Conservation (phyloP, 768 basidiomycete species). For the Suillus placidus region DNA sequence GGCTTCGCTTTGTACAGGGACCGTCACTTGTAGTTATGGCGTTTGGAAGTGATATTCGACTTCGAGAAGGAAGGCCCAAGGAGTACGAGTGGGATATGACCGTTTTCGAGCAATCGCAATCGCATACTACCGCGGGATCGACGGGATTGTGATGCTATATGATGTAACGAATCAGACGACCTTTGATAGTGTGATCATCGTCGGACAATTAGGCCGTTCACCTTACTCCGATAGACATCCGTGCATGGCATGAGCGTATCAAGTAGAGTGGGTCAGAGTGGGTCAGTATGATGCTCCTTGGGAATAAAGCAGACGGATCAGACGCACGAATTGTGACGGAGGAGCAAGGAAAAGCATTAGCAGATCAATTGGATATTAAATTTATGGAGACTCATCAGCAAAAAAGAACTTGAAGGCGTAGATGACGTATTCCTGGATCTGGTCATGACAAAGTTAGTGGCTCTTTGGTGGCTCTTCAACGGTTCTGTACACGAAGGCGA, state of each 20-base stretch:
- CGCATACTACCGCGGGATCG: constrained; percentile 61
- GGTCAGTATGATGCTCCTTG: constrained; percentile 90
- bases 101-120: constrained; percentile 92
- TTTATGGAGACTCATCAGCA: constrained; percentile 91
- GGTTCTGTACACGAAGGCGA: background rate
- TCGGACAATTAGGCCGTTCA: constrained; percentile 50
- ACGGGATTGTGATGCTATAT: constrained; percentile 95
- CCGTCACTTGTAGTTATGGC: too few species aligned
- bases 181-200: constrained; percentile 27
- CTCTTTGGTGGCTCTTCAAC: too few species aligned
- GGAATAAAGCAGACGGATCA: constrained; percentile 96
- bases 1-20: too few species aligned
- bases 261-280: constrained; percentile 63
- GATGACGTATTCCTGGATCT: constrained; percentile 81
- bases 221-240: constrained; percentile 45
- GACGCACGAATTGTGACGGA: constrained; percentile 87
- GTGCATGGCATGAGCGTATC: constrained; percentile 85
- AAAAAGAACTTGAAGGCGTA: constrained; percentile 87
- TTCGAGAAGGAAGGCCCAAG: background rate
- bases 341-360: constrained; percentile 82
- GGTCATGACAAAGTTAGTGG: too few species aligned
- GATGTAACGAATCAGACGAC: constrained; percentile 88
- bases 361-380: constrained; percentile 83
- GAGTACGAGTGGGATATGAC: constrained; percentile 87
- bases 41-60: background rate